Conservation (phyloP, 1,284 basidiomycete genomes). For the Tilletia horrida region DNA sequence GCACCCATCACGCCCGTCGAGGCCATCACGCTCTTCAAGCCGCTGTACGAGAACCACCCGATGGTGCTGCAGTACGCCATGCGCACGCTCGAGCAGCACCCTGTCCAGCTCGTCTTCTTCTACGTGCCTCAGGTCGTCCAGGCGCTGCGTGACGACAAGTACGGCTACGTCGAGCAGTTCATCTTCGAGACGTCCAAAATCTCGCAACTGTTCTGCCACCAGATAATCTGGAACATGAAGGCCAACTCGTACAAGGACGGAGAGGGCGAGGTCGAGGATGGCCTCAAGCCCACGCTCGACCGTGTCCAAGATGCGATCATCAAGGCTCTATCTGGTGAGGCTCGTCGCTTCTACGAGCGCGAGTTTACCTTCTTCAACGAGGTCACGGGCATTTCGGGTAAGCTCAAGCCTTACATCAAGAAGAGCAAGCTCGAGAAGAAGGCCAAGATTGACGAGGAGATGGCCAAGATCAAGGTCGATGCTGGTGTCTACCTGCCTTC, state of each 20-base stretch:
- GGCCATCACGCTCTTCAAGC: conserved; percentile 47
- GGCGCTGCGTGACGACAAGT: conserved; percentile 76
- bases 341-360: conserved; percentile 83
- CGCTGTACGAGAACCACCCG: conserved; percentile 65
- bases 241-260: conserved; percentile 96
- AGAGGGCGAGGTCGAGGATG: conserved; percentile 67
- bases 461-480: conserved; percentile 90
- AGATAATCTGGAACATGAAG: conserved; percentile 99
- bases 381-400: conserved; percentile 95
- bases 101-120: conserved; percentile 93
- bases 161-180: conserved; percentile 83
- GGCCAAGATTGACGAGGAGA: conserved; percentile 99
- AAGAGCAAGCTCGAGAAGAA: conserved; percentile 96
- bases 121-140: conserved; percentile 99
- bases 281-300: conserved; percentile 92
- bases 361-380: conserved; percentile 96
- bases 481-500: conserved; percentile 94
- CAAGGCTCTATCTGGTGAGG: conserved; percentile 80
- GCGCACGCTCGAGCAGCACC: conserved; percentile 88
- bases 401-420: conserved; percentile 94
- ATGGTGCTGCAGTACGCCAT: conserved; percentile 93
- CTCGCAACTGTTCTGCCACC: conserved; percentile 96
- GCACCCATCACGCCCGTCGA: conserved; percentile 77
- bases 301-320: conserved; percentile 79
- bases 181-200: conserved; percentile 97